Evolutionary conservation across 257 asterid species (phyloP).

Genomic region (Primulina eburnea): DNA sequence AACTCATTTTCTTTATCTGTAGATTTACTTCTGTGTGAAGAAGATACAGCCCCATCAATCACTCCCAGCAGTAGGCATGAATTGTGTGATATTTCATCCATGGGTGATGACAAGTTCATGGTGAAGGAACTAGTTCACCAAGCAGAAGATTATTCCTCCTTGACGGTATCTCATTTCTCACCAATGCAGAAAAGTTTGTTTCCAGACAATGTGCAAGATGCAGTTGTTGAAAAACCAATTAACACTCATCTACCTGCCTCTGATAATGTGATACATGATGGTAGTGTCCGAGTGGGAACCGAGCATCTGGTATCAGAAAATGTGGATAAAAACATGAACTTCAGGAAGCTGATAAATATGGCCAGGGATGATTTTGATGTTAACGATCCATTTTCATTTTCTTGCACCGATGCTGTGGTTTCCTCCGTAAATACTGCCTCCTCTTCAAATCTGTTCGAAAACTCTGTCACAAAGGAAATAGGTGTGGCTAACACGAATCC

Average conservation of each 20-base stretch:
- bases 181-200: slow-evolving; percentile 37
- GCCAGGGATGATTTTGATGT: slow-evolving; percentile 47
- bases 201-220: slow-evolving; percentile 47
- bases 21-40: slow-evolving; percentile 24
- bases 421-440: slow-evolving; percentile 30
- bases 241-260: slow-evolving; percentile 40
- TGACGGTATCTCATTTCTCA: slow-evolving; percentile 34
- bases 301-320: slow-evolving; percentile 47
- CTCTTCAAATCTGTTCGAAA: slow-evolving; percentile 36
- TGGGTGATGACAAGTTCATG: slow-evolving; percentile 49
- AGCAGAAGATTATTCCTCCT: slow-evolving; percentile 32
- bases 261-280: slow-evolving; percentile 65
- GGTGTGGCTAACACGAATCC: slow-evolving; percentile 34
- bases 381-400: slow-evolving; percentile 32
- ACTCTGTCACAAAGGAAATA: slow-evolving; percentile 47
- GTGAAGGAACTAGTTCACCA: slow-evolving; percentile 40
- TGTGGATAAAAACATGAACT: slow-evolving; percentile 36
- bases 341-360: slow-evolving; percentile 48
- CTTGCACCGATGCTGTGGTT: slow-evolving; percentile 27
- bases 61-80: slow-evolving; percentile 24
- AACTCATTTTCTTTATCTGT: slow-evolving; percentile 27
- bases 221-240: slow-evolving; percentile 37
- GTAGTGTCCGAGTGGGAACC: slow-evolving; percentile 58
- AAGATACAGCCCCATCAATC: slow-evolving; percentile 27
- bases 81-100: slow-evolving; percentile 24